Evolutionary conservation across 495 filamentous ascomycete genomes (phyloP).

Genomic region (Hyaloscypha hepaticicola): DNA sequence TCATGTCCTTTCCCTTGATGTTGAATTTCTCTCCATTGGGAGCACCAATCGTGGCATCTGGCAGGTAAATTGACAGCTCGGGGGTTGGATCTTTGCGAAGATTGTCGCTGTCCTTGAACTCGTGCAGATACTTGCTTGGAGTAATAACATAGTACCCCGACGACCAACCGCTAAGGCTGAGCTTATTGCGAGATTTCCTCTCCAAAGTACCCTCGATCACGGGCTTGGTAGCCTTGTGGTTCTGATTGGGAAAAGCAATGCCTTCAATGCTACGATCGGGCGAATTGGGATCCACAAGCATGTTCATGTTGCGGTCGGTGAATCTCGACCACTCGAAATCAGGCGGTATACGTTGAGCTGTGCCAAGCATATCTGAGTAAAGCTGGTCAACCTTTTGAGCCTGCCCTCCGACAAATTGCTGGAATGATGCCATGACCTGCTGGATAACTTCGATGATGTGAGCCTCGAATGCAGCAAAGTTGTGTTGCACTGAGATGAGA

Average conservation of each 20-base stretch:
- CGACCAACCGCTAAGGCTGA: slow-evolving; percentile 70
- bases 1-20: slow-evolving; percentile 87
- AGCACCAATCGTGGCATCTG: slow-evolving; percentile 79
- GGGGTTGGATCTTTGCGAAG: slow-evolving; percentile 76
- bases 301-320: slow-evolving; percentile 59
- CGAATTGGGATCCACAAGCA: slow-evolving; percentile 77
- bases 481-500: slow-evolving; percentile 81
- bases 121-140: slow-evolving; percentile 81
- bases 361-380: slow-evolving; percentile 77
- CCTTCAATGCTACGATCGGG: slow-evolving; percentile 67
- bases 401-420: slow-evolving; percentile 72
- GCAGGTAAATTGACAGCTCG: slow-evolving; percentile 86
- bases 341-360: slow-evolving; percentile 75
- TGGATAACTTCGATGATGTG: slow-evolving; percentile 86
- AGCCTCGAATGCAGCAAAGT: slow-evolving; percentile 83
- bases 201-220: slow-evolving; percentile 85
- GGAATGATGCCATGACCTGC: slow-evolving; percentile 74
- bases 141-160: slow-evolving; percentile 89
- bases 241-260: slow-evolving; percentile 83
- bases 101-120: slow-evolving; percentile 93
- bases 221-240: slow-evolving; percentile 74
- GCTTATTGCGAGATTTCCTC: slow-evolving; percentile 76
- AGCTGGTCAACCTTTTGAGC: slow-evolving; percentile 75
- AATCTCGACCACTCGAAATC: slow-evolving; percentile 95
- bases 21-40: slow-evolving; percentile 81